Evolutionary conservation across 306 rosid genomes (phyloP).

Genomic region (Urtica urens): DNA sequence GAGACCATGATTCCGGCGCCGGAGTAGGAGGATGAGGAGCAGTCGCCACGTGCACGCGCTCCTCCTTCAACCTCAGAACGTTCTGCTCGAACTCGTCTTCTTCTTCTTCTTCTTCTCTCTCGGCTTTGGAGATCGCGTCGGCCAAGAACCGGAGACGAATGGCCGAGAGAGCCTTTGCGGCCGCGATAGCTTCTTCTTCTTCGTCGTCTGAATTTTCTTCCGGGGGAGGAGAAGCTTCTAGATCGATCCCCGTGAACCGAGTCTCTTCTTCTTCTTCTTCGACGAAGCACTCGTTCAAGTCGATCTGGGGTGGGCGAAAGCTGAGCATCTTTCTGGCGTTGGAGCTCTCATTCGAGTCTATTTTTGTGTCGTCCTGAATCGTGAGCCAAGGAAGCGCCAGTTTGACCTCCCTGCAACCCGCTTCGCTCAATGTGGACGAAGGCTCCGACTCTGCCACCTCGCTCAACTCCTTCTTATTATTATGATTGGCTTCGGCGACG

Average conservation of each 20-base stretch:
- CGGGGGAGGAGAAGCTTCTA: slow-evolving; percentile 45
- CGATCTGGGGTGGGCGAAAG: slow-evolving; percentile 50
- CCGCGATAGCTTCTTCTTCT: slow-evolving; percentile 34
- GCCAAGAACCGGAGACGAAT: slow-evolving; percentile 56
- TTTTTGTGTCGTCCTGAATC: slow-evolving; percentile 26
- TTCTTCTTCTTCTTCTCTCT: slow-evolving; percentile 35
- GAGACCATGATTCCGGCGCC: too few species aligned
- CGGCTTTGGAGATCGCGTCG: slow-evolving; percentile 41
- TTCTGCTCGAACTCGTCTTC: too few species aligned
- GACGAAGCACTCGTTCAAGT: slow-evolving; percentile 53
- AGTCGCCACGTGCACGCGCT: too few species aligned
- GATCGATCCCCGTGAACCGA: slow-evolving; percentile 37
- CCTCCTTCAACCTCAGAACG: too few species aligned
- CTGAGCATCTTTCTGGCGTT: slow-evolving; percentile 37
- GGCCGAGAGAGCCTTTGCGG: slow-evolving; percentile 14
- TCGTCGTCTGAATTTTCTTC: slow-evolving; percentile 32
- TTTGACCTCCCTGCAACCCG: too few species aligned
- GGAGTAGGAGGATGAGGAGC: too few species aligned
- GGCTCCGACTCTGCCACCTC: slow-evolving; percentile 30
- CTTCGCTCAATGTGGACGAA: too few species aligned
- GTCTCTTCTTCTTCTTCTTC: slow-evolving; percentile 52
- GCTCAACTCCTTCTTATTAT: too few species aligned
- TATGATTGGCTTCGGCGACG: slow-evolving; percentile 8
- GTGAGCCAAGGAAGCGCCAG: slow-evolving; percentile 26
- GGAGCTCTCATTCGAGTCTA: slow-evolving; percentile 27